Conservation (phyloP, 495 filamentous ascomycete species). For the Cladorrhinum samala region DNA sequence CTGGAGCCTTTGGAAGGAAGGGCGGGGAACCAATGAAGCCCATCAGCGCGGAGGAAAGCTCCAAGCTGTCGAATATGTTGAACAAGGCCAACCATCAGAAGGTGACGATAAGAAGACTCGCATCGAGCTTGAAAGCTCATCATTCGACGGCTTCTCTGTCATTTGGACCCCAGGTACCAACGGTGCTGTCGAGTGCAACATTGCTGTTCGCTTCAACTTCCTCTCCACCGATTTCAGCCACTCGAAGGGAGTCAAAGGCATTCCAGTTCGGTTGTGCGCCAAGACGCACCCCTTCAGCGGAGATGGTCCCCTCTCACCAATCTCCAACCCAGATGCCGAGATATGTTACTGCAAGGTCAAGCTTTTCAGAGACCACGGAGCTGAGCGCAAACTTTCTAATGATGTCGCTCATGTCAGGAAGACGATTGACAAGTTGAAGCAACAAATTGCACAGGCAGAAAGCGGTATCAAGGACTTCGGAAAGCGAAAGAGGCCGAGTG, state of each 20-base stretch:
- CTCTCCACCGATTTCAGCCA: slow-evolving; percentile 97
- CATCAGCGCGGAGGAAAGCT: slow-evolving; percentile 81
- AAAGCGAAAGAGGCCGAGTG: slow-evolving; percentile 74
- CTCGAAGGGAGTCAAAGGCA: slow-evolving; percentile 96
- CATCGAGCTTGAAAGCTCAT: slow-evolving; percentile 72
- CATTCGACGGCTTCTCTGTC: slow-evolving; percentile 88
- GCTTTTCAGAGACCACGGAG: slow-evolving; percentile 92
- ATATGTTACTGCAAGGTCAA: slow-evolving; percentile 94
- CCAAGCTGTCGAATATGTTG: slow-evolving; percentile 90
- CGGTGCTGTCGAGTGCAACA: slow-evolving; percentile 61
- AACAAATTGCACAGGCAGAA: slow-evolving; percentile 83
- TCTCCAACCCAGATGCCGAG: slow-evolving; percentile 48
- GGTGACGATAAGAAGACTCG: slow-evolving; percentile 66
- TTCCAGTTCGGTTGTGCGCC: slow-evolving; percentile 83
- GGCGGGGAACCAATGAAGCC: slow-evolving; percentile 79
- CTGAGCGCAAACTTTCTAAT: slow-evolving; percentile 90
- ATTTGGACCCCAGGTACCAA: slow-evolving; percentile 70
- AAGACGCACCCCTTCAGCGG: slow-evolving; percentile 66
- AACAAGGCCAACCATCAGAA: slow-evolving; percentile 62
- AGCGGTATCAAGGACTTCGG: slow-evolving; percentile 81
- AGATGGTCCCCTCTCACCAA: slow-evolving; percentile 37
- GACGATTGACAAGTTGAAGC: slow-evolving; percentile 87
- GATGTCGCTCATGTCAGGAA: slow-evolving; percentile 91
- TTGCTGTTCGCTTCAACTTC: slow-evolving; percentile 94
- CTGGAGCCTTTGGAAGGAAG: slow-evolving; percentile 97